Conservation (phyloP, 2,329 filamentous ascomycete species). For the Teratosphaeria destructans region DNA sequence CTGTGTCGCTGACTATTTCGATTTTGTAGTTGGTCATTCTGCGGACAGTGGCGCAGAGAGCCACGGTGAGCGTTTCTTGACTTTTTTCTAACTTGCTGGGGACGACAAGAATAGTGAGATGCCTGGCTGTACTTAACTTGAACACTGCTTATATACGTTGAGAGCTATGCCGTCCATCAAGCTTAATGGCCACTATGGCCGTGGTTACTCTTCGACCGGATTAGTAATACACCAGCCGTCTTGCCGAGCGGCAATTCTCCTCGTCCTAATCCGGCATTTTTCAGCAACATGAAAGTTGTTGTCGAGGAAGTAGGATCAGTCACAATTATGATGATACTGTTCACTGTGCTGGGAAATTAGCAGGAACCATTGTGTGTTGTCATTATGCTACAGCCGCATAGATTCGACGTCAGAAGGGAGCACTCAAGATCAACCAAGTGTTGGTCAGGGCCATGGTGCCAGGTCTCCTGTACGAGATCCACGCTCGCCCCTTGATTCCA, state of each 20-base stretch:
- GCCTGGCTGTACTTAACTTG: neutral
- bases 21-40: conserved; percentile 63
- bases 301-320: too few relatives aligned
- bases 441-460: too few relatives aligned
- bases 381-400: too few relatives aligned
- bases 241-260: neutral
- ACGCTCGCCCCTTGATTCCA: too few relatives aligned
- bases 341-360: too few relatives aligned
- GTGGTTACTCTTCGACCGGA: neutral
- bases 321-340: too few relatives aligned
- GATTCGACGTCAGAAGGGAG: too few relatives aligned
- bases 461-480: too few relatives aligned
- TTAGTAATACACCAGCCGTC: neutral
- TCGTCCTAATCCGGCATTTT: neutral
- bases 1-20: conserved; percentile 67
- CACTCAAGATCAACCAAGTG: too few relatives aligned
- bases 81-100: neutral
- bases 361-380: too few relatives aligned
- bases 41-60: conserved; percentile 6
- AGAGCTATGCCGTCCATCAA: neutral
- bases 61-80: conserved; percentile 1
- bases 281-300: neutral
- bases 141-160: neutral
- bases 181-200: neutral
- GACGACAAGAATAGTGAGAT: neutral